Evolutionary conservation across 2,329 filamentous ascomycete genomes (phyloP).

Genomic region (Paracamarosporium sp.): DNA sequence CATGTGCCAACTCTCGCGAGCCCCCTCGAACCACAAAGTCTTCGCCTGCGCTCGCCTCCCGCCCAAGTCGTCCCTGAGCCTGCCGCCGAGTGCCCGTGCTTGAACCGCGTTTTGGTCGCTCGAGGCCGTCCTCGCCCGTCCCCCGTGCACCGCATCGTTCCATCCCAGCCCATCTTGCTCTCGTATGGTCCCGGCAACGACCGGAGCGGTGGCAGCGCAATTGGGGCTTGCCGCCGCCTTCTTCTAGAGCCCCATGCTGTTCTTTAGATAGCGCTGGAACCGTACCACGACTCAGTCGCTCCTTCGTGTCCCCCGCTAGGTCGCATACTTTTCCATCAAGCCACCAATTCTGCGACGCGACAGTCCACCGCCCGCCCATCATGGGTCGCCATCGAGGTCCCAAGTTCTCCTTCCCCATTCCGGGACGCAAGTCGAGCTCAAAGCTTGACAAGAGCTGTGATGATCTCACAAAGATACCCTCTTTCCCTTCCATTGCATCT

Average conservation of each 20-base stretch:
- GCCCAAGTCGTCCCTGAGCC: background rate
- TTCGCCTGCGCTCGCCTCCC: background rate
- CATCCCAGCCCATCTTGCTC: background rate
- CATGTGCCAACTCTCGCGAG: constrained; percentile 4
- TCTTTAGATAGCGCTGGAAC: constrained; percentile 10
- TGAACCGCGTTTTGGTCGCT: constrained; percentile 8
- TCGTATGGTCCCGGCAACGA: constrained; percentile 9
- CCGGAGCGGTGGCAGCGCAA: constrained; percentile 8
- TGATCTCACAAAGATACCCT: constrained; percentile 6
- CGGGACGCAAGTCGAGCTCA: constrained; percentile 35
- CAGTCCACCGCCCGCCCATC: constrained; percentile 17
- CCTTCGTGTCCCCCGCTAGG: constrained; percentile 27
- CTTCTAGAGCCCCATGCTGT: constrained; percentile 7
- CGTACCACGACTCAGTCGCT: constrained; percentile 34
- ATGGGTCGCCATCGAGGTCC: constrained; percentile 38
- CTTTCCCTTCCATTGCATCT: constrained; percentile 4
- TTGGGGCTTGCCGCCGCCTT: constrained; percentile 9
- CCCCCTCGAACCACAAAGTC: background rate
- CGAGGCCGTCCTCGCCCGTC: constrained; percentile 41
- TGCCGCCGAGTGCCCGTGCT: constrained; percentile 6
- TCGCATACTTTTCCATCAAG: constrained; percentile 30
- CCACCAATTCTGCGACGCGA: constrained; percentile 24
- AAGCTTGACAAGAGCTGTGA: constrained; percentile 28
- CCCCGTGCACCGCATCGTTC: constrained; percentile 38
- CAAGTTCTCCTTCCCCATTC: constrained; percentile 48